phyloP scores from a whole-genome alignment of 257 asterid species.

The Coffea canephora region DNA sequence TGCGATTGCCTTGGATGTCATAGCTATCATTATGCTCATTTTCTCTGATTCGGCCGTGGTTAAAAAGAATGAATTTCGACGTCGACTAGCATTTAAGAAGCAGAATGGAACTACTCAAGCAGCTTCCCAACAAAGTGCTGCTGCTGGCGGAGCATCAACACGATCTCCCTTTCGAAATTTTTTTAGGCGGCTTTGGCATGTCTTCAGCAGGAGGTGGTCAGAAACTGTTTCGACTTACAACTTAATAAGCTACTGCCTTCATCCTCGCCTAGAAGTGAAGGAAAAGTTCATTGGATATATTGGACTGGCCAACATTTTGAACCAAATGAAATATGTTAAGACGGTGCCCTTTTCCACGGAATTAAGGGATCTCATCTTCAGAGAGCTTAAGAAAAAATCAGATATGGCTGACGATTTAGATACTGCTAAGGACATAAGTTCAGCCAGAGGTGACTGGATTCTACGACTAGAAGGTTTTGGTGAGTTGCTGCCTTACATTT shows the following conservation, averaged over 20 bases:
- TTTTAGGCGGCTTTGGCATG: not conserved
- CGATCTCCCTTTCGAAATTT: not conserved
- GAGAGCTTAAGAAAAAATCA: not conserved
- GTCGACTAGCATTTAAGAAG: too few relatives aligned
- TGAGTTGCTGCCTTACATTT: slow-evolving; percentile 23
- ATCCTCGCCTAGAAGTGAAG: not conserved
- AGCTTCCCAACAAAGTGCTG: not conserved
- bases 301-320: not conserved
- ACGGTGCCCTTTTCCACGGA: not conserved
- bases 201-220: slow-evolving; percentile 8
- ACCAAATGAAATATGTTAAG: too few relatives aligned
- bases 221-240: not conserved
- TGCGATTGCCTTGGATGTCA: slow-evolving; percentile 14
- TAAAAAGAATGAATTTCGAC: too few relatives aligned
- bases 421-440: not conserved
- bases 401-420: too few relatives aligned
- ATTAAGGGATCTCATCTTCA: too few relatives aligned
- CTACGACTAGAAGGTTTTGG: slow-evolving; percentile 23
- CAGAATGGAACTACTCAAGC: not conserved
- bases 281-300: not conserved
- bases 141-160: not conserved
- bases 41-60: slow-evolving; percentile 19
- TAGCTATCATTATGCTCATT: slow-evolving; percentile 15
- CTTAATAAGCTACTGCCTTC: not conserved
- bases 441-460: slow-evolving; percentile 38